A percentile compares a stretch with the other conserved stretches of the same genome.
These are phyloP conservation scores for Neotropicomus parvogracilis DNA, from an alignment of 1,284 basidiomycete species.

Conservation along the genomic window DNA sequence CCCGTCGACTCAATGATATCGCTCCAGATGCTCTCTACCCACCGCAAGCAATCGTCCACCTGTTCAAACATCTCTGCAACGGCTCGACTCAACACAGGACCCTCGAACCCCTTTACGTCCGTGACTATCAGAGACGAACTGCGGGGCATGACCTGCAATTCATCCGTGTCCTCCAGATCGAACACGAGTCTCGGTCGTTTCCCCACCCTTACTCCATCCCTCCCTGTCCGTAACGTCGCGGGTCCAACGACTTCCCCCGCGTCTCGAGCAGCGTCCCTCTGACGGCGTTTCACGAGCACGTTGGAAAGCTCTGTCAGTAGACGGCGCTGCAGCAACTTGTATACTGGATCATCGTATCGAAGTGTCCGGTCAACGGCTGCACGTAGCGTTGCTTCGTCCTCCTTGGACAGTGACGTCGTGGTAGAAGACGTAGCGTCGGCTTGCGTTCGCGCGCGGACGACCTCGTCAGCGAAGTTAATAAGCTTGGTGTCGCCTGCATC, in stretches of 20 bases:
- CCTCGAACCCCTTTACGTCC: slow-evolving; percentile 48
- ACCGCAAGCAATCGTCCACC: slow-evolving; percentile 35
- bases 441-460: slow-evolving; percentile 46
- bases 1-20: slow-evolving; percentile 29
- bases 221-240: slow-evolving; percentile 45
- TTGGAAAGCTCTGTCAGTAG: slow-evolving; percentile 45
- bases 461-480: slow-evolving; percentile 66
- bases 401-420: slow-evolving; percentile 26
- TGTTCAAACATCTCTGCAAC: slow-evolving; percentile 32
- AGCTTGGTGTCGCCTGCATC: slow-evolving; percentile 47
- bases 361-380: slow-evolving; percentile 59
- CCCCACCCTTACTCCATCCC: slow-evolving; percentile 26
- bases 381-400: slow-evolving; percentile 50
- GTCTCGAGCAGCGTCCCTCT: slow-evolving; percentile 3
- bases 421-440: slow-evolving; percentile 3
- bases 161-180: slow-evolving; percentile 24
- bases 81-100: slow-evolving; percentile 36
- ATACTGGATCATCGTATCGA: slow-evolving; percentile 60
- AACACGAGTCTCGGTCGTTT: slow-evolving; percentile 29
- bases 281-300: slow-evolving; percentile 29
- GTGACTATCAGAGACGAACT: slow-evolving; percentile 14
- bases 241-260: slow-evolving; percentile 27
- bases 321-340: slow-evolving; percentile 55
- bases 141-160: slow-evolving; percentile 7
- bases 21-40: slow-evolving; percentile 42